Evolutionary conservation across 108 stramenopile species (phyloP).

Genomic region (Mayamaea pseudoterrestris): DNA sequence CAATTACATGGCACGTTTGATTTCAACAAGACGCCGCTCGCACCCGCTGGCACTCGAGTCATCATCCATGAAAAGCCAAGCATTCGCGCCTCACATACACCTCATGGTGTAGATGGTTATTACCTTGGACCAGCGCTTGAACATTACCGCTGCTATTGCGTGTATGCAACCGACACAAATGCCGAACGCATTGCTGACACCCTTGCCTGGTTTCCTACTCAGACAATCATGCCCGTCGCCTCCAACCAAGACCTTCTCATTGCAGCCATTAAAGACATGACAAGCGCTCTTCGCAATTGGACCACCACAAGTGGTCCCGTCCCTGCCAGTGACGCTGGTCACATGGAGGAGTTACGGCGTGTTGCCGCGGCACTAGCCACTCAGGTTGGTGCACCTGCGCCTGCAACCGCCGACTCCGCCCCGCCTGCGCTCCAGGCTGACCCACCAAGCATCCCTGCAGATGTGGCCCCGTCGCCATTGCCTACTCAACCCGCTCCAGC

Average conservation of each 20-base stretch:
- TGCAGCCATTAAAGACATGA: not conserved
- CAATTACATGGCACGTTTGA: constrained; percentile 13
- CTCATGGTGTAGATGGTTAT: constrained; percentile 13
- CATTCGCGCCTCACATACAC: constrained; percentile 9
- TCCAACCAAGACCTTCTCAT: not conserved
- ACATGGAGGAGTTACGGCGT: not conserved
- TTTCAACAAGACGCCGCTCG: constrained; percentile 30
- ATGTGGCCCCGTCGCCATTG: no score
- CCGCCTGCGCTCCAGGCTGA: no score
- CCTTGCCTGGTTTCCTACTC: constrained; percentile 18
- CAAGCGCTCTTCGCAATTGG: not conserved
- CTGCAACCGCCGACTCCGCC: no score
- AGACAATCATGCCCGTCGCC: constrained; percentile 5
- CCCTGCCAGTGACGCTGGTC: not conserved
- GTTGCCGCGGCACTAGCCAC: not conserved
- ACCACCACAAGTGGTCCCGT: not conserved
- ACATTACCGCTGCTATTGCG: constrained; percentile 15
- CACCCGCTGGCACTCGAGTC: constrained; percentile 24
- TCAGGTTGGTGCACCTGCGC: no score
- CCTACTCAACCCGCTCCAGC: no score
- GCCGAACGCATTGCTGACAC: constrained; percentile 18
- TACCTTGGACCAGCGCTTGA: constrained; percentile 16
- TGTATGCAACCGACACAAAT: constrained; percentile 4
- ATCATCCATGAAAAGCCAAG: constrained; percentile 13
- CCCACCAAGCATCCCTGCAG: no score